Base-by-base conservation (phyloP, 345 rosid species). In the Eucalyptus fibrosa region DNA sequence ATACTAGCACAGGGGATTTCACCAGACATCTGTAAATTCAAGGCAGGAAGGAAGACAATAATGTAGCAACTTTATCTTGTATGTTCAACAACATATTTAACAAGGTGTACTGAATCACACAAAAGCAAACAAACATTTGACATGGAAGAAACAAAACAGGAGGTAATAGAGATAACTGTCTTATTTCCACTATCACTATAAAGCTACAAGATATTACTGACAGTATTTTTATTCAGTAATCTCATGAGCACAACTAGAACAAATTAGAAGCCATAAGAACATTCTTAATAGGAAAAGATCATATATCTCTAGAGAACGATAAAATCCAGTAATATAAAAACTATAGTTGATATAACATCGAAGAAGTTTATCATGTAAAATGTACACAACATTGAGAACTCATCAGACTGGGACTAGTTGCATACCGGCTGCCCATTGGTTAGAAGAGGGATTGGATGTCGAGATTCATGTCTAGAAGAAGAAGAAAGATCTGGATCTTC, bases 401-500 rank as follows among this genome's bases (percentile, higher is more conserved):
- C 37, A 32, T 69, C 51, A 51, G 72, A 77, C 16, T 44, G 51
- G 69, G n/a, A 16, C 87, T 87, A 87, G 92, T 89, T 80, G 88
- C 93, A 21, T 92, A 98, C 99, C 92, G 92, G 60, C 91, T 93
- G 97, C 91, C 99, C 99, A 93, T 95, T 95, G 88, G 97, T 97
- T 86, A 98, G 97, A 90, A 97, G 99, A 59, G 97, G 99, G 90
- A 96, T 96, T 47, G 99, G 99, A 86, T 91, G 95, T 91, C 94
- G 98, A 90, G 99, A 95, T 91, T 95, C 99, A 92, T 94, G 99
- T 90, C 99, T 94, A 23, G 98, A 96, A 69, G 99, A 97, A 19
- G 97, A 95, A 89, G 99, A 95, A 88, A 94, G 94, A 50, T 98
- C 99, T 26, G 91, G 90, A 92, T 96, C 98, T 91, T 96, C 99